These are phyloP conservation scores for Bidens hawaiensis DNA, from an alignment of 140 eudicot genomes.

Conservation along the genomic window DNA sequence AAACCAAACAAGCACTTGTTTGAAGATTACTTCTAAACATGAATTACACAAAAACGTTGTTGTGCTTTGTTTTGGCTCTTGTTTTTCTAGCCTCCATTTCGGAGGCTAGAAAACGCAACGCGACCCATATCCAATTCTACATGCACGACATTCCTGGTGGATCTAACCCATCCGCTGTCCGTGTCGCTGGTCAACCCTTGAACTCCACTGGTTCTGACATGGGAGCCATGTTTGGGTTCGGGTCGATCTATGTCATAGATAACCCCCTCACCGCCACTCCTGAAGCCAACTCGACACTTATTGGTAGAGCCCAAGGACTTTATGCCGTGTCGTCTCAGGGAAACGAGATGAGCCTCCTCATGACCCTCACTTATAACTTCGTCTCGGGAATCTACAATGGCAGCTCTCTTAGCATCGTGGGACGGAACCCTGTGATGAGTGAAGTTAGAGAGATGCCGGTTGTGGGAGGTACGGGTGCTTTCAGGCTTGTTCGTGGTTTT, in stretches of 20 bases:
- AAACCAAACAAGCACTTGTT: background rate
- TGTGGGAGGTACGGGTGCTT: slow-evolving; percentile 64
- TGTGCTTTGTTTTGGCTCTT: slow-evolving; percentile 5
- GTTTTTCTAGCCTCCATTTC: background rate
- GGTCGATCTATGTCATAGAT: slow-evolving; percentile 32
- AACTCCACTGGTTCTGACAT: slow-evolving; percentile 1
- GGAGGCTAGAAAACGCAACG: slow-evolving; percentile 21
- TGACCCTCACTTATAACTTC: slow-evolving; percentile 50
- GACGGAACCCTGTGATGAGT: slow-evolving; percentile 48
- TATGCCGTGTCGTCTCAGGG: slow-evolving; percentile 45
- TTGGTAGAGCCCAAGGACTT: slow-evolving; percentile 70
- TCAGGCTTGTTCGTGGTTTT: slow-evolving; percentile 61
- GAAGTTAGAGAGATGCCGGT: slow-evolving; percentile 66
- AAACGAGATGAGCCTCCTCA: slow-evolving; percentile 32
- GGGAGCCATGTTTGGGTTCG: slow-evolving; percentile 25
- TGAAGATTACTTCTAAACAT: slow-evolving; percentile 2
- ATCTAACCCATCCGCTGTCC: slow-evolving; percentile 26
- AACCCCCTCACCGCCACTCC: slow-evolving; percentile 30
- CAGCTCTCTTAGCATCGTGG: slow-evolving; percentile 48
- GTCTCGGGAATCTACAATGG: slow-evolving; percentile 54
- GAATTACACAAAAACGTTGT: slow-evolving; percentile 5
- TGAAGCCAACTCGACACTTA: slow-evolving; percentile 28
- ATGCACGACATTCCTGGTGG: slow-evolving; percentile 29
- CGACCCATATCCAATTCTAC: slow-evolving; percentile 26
- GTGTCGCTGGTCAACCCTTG: slow-evolving; percentile 28